phyloP scores from a whole-genome alignment of 768 basidiomycete genomes.

The Gymnopilus dilepis region DNA sequence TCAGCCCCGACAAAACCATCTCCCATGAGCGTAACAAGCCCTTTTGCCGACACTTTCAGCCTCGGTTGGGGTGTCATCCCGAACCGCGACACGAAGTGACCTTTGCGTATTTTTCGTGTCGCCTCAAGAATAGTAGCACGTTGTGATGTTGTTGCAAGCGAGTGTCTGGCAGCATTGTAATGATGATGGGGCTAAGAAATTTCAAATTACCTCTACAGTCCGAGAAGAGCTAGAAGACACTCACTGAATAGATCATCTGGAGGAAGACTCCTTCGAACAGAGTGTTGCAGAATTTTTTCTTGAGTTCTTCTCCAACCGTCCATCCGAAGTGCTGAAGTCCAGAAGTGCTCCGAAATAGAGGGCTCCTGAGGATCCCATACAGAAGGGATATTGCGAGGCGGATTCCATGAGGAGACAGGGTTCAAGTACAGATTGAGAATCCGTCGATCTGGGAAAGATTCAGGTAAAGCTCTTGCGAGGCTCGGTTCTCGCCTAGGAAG shows the following conservation, averaged over 20 bases:
- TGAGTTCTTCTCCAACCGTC: not conserved
- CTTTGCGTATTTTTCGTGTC: not conserved
- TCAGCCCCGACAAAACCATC: not conserved
- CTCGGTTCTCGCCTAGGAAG: not conserved
- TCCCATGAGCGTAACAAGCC: slow-evolving; percentile 21
- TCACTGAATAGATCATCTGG: not conserved
- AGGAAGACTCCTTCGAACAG: not conserved
- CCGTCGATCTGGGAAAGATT: slow-evolving; percentile 2
- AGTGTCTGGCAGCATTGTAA: too few species aligned
- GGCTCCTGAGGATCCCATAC: slow-evolving; percentile 1
- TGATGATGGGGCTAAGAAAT: too few species aligned
- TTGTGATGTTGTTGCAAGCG: not conserved
- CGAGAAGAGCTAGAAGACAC: too few species aligned
- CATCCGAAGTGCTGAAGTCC: slow-evolving; percentile 6
- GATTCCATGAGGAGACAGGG: slow-evolving; percentile 5
- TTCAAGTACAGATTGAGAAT: slow-evolving; percentile 11
- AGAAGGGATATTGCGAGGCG: not conserved
- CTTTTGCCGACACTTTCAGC: not conserved
- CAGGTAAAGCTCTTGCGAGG: slow-evolving; percentile 5
- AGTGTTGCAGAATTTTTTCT: not conserved
- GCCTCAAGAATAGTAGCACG: not conserved
- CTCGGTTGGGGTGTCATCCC: not conserved
- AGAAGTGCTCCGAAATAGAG: not conserved
- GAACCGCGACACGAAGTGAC: too few species aligned
- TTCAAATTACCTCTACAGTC: not conserved